Evolutionary conservation across 2,329 filamentous ascomycete species (phyloP), one percentile per base, ranked within the genome.

Genomic region (Fusarium sp.): DNA sequence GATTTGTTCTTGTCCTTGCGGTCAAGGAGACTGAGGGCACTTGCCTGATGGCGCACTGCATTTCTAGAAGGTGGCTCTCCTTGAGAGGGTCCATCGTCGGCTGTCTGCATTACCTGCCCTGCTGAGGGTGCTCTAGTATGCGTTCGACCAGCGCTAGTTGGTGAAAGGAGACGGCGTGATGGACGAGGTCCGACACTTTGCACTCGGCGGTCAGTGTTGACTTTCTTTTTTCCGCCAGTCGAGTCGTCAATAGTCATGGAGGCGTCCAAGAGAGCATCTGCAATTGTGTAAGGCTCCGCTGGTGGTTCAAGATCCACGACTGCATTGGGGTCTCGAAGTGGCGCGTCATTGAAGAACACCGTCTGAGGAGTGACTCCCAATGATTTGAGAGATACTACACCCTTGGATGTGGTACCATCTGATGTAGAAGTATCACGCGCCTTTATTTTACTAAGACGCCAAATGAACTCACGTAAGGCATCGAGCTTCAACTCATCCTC

Each of bases 401-500:
- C 81, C 4, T 74, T 78, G 13, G 76, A 69, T 40, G 77, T 80
- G 21, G 77, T 81, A 74, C 81, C 62, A 69, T 85, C 79, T 72
- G 79, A 78, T 7, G 78, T 77, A 3, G 79, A 77, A 7, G 83
- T 76, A 46, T 89, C 86, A 33, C 91, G 89, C 15, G 88, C 85
- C 78, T 91, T 93, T 69, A 93, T 91, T 76, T 91, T 90, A 56
- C 93, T 93, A 12, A 96, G 88, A 43, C 94, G 91, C 93, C 94
- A 97, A 44, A 99, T 94, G 78, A 97, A 98, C 79, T 98, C 95
- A 64, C 94, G 88, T 16, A 99, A 86, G 9, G 92, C 93, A 40
- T 98, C 85, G 5, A 99, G 84, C 81, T 99, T 98, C 79, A 93
- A 90, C 74, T 99, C 96, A 75, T 99, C 96, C 49, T 98, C 95